Evolutionary conservation across 371 early-diverging fungal genomes (phyloP), one percentile per base, ranked within the genome.

Genomic region (Mycotypha africana): DNA sequence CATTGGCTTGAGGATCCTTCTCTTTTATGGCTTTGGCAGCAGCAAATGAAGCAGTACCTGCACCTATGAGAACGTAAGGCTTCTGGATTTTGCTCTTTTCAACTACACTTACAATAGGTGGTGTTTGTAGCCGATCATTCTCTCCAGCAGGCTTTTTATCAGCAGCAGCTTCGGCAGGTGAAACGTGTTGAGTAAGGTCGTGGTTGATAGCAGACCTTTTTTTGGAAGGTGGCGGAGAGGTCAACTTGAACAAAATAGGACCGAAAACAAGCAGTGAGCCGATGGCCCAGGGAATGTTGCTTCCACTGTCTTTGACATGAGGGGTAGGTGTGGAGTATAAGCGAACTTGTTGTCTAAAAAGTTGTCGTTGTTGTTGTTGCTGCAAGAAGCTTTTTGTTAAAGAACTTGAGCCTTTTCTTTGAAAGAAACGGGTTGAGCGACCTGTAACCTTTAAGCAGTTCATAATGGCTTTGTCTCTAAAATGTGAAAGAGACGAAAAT

Each of bases 1-100:
- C 76, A 22, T 82, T 78, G 19, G 85, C 86, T 26, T 71, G 40
- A 12, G 85, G 84, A 16, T 88, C 81, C 42, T 70, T 67, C 51
- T 84, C 78, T 47, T 74, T 71, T 49, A 88, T 86, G 24, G 84
- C 82, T 55, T 82, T 70, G 51, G 84, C 75, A 50, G 84, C 83
- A 36, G 76, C 72, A 59, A 76, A 84, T 1, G 84, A 74, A 20
- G 87, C 85, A 20, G 85, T 82, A 8, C 85, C 84, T 34, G 73
- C 83, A 48, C 85, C 83, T 53, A 82, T 56, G 25, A 77, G 64
- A 16, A 79, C 70, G 53, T 81, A 79, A 9, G 79, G 65, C 24
- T 65, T 67, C 19, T 63, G 62, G 14, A 60, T 49, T 23, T 46
- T 40, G 17, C 45, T 30, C 17, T 41, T 33, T 12, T 46, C 51